These are phyloP conservation scores for Brassica rapa DNA, from an alignment of 345 rosid genomes.

Conservation along the genomic window DNA sequence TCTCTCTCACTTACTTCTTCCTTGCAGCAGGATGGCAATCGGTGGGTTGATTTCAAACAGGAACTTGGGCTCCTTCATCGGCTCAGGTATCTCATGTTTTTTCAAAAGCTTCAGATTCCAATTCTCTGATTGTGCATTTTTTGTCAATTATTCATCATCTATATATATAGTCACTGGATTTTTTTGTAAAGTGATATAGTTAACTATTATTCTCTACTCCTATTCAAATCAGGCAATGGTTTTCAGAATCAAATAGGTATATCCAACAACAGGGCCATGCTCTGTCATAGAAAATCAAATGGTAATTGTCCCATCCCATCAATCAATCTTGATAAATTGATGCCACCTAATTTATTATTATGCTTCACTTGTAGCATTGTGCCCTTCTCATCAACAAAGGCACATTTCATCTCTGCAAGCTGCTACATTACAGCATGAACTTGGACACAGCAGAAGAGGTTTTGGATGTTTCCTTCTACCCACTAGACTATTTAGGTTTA, in stretches of 20 bases:
- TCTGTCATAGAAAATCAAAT: conserved; percentile 27
- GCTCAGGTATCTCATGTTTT: conserved; percentile 52
- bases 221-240: too few relatives aligned
- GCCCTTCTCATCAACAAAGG: conserved; percentile 29
- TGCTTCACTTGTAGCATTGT: conserved; percentile 34
- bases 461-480: conserved; percentile 40
- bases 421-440: conserved; percentile 32
- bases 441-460: conserved; percentile 30
- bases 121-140: background rate
- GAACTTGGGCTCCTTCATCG: conserved; percentile 55
- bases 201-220: too few relatives aligned
- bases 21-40: conserved; percentile 57
- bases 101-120: background rate
- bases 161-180: too few relatives aligned
- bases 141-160: background rate
- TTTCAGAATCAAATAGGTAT: conserved; percentile 33
- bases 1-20: background rate
- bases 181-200: too few relatives aligned
- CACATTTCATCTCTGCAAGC: conserved; percentile 31
- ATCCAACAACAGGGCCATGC: conserved; percentile 34
- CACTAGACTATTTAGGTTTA: conserved; percentile 16
- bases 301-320: conserved; percentile 10
- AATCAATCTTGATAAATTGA: background rate
- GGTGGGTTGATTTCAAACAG: conserved; percentile 75
- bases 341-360: background rate